Evolutionary conservation across 2,329 filamentous ascomycete species (phyloP).

Genomic region (Pseudogymnoascus verrucosus): DNA sequence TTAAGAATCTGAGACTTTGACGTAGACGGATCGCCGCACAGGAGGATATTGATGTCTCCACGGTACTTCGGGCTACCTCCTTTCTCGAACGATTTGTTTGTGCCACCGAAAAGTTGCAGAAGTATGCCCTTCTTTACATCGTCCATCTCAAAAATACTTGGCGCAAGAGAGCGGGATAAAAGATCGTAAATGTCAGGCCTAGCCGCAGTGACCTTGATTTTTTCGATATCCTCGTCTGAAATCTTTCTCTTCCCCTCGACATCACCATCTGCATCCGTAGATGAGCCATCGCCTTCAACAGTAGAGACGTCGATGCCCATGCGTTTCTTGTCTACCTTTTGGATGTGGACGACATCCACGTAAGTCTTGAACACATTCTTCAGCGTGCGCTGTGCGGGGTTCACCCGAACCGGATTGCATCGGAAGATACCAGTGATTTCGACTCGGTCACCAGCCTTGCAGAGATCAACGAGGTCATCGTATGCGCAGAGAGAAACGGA

Average conservation of each 20-base stretch:
- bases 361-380: conserved; percentile 98
- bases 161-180: conserved; percentile 80
- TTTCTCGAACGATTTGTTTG: conserved; percentile 96
- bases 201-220: conserved; percentile 72
- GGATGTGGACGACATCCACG: conserved; percentile 87
- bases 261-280: conserved; percentile 50
- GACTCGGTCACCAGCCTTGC: conserved; percentile 94
- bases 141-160: conserved; percentile 95
- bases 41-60: conserved; percentile 93
- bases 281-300: conserved; percentile 64
- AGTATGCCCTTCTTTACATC: conserved; percentile 98
- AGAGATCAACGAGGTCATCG: conserved; percentile 93
- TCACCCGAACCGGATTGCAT: conserved; percentile 86
- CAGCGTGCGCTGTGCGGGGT: conserved; percentile 82
- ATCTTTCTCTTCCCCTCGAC: conserved; percentile 81
- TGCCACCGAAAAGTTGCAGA: conserved; percentile 91
- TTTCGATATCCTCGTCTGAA: conserved; percentile 76
- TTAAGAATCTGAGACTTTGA: conserved; percentile 90
- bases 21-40: conserved; percentile 95
- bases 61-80: conserved; percentile 92
- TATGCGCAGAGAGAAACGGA: conserved; percentile 95
- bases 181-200: conserved; percentile 89
- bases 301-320: conserved; percentile 88
- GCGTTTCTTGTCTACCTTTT: conserved; percentile 92
- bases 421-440: conserved; percentile 96